Conservation (phyloP, 2,329 filamentous ascomycete species). For the Aspergillus sclerotialis region DNA sequence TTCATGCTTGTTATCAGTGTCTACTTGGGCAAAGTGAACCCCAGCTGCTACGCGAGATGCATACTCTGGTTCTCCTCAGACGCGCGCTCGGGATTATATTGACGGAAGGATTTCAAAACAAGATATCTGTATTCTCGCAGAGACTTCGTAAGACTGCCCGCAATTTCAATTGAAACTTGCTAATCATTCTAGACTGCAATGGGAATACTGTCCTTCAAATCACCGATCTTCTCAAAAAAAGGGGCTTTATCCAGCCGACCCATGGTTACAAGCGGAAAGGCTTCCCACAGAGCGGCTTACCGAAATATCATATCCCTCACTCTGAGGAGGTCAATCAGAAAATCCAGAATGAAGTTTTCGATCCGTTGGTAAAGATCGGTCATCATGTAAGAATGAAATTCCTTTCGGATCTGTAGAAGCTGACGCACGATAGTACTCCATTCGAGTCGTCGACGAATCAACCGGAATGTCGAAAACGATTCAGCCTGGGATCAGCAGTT, state of each 20-base stretch:
- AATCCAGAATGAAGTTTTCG: conserved; percentile 21
- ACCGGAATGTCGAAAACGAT: not conserved
- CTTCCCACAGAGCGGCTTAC: conserved; percentile 21
- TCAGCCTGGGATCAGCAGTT: not conserved
- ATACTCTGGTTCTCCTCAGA: conserved; percentile 20
- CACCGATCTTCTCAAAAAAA: conserved; percentile 21
- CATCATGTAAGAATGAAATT: conserved; percentile 19
- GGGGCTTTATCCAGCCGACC: conserved; percentile 19
- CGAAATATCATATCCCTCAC: conserved; percentile 18
- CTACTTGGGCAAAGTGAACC: conserved; percentile 26
- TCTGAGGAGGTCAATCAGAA: conserved; percentile 11
- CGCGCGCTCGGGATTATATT: conserved; percentile 21
- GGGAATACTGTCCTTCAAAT: conserved; percentile 21
- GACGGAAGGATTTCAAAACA: conserved; percentile 21
- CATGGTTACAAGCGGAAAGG: conserved; percentile 25
- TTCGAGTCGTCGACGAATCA: conserved; percentile 1
- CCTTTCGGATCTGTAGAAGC: conserved; percentile 6
- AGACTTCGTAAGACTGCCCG: conserved; percentile 22
- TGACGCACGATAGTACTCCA: conserved; percentile 7
- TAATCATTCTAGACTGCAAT: conserved; percentile 22
- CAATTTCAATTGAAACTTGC: conserved; percentile 1
- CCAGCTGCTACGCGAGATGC: conserved; percentile 19
- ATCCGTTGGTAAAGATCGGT: conserved; percentile 25
- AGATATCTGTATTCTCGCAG: conserved; percentile 18
- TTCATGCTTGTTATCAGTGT: conserved; percentile 43